Conservation (phyloP, 495 filamentous ascomycete genomes). For the Penicillium flavigenum region DNA sequence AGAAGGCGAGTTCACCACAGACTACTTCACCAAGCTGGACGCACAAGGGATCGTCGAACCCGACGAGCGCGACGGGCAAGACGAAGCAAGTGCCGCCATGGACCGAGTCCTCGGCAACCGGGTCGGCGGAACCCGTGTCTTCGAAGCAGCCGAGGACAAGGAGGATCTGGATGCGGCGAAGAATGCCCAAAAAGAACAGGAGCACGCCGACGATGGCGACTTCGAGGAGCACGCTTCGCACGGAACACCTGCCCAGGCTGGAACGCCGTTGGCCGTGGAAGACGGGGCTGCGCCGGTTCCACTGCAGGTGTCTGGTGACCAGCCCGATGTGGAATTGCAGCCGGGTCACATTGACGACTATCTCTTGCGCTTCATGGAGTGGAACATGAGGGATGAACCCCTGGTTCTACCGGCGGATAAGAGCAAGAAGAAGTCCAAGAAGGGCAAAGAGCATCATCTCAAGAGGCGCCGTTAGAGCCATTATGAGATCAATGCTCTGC, state of each 20-base stretch:
- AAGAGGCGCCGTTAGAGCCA: constrained; percentile 39
- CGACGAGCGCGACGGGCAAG: constrained; percentile 56
- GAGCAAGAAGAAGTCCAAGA: constrained; percentile 73
- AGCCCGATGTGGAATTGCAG: constrained; percentile 35
- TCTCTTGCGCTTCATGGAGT: constrained; percentile 75
- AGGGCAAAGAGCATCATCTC: constrained; percentile 65
- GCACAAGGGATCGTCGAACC: constrained; percentile 68
- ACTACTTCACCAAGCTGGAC: constrained; percentile 83
- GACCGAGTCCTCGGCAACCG: constrained; percentile 73
- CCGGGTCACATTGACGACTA: constrained; percentile 76
- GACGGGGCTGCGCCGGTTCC: constrained; percentile 17
- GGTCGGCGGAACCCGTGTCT: constrained; percentile 56
- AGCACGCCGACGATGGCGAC: constrained; percentile 82
- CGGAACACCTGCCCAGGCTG: constrained; percentile 35
- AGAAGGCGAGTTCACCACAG: constrained; percentile 96
- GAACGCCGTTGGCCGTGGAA: constrained; percentile 29
- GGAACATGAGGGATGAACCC: constrained; percentile 73
- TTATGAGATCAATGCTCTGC: background rate
- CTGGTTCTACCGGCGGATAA: constrained; percentile 78
- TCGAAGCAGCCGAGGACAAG: constrained; percentile 86
- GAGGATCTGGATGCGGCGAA: constrained; percentile 89
- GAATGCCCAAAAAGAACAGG: constrained; percentile 82
- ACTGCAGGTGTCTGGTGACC: constrained; percentile 29
- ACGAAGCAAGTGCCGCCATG: constrained; percentile 77
- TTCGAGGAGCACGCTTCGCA: constrained; percentile 73